phyloP scores from a whole-genome alignment of 2,329 filamentous ascomycete genomes.

The Fusarium phyllophilum region DNA sequence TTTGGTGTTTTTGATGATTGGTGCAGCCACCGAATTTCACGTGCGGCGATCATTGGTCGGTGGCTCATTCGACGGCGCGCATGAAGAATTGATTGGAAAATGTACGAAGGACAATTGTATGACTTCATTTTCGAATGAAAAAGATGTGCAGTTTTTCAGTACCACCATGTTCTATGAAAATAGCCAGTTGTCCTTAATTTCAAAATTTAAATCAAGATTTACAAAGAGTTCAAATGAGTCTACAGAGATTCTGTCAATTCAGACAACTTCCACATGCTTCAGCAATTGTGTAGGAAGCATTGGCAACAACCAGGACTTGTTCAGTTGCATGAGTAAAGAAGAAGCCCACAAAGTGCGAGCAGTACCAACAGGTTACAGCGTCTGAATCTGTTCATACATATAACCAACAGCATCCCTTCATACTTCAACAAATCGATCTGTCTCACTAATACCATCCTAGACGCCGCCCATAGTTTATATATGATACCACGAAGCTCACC shows the following conservation, averaged over 20 bases:
- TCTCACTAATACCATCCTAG: background rate
- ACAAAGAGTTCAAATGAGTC: background rate
- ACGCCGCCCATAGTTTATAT: background rate
- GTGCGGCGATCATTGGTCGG: background rate
- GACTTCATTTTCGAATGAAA: background rate
- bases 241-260: background rate
- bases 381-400: background rate
- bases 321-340: background rate
- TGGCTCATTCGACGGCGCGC: background rate
- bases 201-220: rapidly evolving
- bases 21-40: background rate
- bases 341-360: background rate
- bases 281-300: background rate
- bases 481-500: background rate
- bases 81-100: background rate
- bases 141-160: background rate
- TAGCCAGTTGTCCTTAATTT: background rate
- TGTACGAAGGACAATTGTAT: background rate
- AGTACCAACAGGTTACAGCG: background rate
- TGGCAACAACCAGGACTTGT: background rate
- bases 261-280: background rate
- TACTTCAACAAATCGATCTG: background rate
- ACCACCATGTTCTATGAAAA: background rate
- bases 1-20: background rate
- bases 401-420: background rate